A percentile compares a stretch with the other conserved stretches of the same genome.
Conservation (phyloP, 2,329 filamentous ascomycete species). For the Alternaria gaisen region DNA sequence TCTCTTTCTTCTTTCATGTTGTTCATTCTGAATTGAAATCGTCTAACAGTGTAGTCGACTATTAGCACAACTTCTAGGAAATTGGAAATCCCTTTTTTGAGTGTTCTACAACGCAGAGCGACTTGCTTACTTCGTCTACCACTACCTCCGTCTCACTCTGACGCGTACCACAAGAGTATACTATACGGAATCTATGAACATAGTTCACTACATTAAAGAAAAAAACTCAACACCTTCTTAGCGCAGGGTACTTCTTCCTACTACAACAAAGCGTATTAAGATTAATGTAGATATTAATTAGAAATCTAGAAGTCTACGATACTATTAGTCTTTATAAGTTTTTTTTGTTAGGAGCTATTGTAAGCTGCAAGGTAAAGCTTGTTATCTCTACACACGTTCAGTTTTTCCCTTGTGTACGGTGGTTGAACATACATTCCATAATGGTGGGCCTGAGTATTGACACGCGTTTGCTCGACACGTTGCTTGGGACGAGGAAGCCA, state of each 20-base stretch:
- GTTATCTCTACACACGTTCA: no score
- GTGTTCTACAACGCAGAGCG: background rate
- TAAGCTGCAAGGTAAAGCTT: no score
- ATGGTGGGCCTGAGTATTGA: background rate
- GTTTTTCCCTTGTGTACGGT: no score
- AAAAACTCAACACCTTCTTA: no score
- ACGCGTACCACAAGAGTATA: background rate
- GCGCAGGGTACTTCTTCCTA: no score
- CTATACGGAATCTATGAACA: background rate
- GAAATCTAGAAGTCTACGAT: no score
- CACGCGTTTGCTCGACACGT: constrained; percentile 2
- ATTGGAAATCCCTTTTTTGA: background rate
- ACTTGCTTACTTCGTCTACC: background rate
- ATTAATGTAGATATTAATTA: no score
- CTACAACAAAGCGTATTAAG: no score
- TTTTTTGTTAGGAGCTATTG: no score
- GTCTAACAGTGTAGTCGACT: background rate
- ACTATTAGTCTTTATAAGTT: no score
- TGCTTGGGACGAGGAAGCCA: background rate
- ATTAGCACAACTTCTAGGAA: background rate
- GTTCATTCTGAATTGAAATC: background rate
- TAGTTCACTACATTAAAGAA: no score
- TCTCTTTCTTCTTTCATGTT: background rate
- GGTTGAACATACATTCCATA: background rate
- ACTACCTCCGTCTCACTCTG: background rate